Conservation (phyloP, 139 green algal species). For the Volvox africanus region DNA sequence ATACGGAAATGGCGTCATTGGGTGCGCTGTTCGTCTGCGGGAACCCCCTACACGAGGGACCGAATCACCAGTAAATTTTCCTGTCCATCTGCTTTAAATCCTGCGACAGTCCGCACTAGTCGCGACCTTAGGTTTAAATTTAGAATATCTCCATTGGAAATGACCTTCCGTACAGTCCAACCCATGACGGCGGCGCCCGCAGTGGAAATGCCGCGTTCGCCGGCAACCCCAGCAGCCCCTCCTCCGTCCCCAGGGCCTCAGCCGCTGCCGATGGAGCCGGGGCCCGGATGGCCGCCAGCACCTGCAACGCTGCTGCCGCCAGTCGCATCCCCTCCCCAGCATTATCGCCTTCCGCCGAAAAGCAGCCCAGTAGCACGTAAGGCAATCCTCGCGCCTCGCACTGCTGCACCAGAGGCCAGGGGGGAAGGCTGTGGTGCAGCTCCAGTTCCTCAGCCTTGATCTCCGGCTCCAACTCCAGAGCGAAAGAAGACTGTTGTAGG, state of each 20-base stretch:
- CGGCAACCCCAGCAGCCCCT: not conserved
- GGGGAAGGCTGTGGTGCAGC: conserved; percentile 63
- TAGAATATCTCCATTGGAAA: conserved; percentile 35
- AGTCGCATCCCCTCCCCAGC: conserved; percentile 60
- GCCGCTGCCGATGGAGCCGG: not conserved
- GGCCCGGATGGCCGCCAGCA: conserved; percentile 39
- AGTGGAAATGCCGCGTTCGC: not conserved
- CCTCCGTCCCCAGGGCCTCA: not conserved
- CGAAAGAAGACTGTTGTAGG: not conserved
- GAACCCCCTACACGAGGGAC: not conserved
- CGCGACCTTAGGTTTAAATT: no score
- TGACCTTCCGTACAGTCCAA: conserved; percentile 51
- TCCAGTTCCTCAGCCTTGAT: conserved; percentile 53
- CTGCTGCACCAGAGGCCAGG: conserved; percentile 70
- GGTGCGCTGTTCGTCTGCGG: no score
- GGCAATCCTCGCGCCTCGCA: conserved; percentile 11
- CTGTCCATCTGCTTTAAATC: no score
- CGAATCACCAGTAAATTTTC: not conserved
- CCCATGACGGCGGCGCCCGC: conserved; percentile 54
- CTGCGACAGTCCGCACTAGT: no score
- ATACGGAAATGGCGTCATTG: not conserved
- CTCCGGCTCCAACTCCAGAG: conserved; percentile 1
- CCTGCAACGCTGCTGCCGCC: conserved; percentile 21
- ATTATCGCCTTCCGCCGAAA: conserved; percentile 77
- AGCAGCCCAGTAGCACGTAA: conserved; percentile 58